phyloP scores from a whole-genome alignment of 202 grass and related monocot genomes.

The Schoenoplectus triqueter region DNA sequence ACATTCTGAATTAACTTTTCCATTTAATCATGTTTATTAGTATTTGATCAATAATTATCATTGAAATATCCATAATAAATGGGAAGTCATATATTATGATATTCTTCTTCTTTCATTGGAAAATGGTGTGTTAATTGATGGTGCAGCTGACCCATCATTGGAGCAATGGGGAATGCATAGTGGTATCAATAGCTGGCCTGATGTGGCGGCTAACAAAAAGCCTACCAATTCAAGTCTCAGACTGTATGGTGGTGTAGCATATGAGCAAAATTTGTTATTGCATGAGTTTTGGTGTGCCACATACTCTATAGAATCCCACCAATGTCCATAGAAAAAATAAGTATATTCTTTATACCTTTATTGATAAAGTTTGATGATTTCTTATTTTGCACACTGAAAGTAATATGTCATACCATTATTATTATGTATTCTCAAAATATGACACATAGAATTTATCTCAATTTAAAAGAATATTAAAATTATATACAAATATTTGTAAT shows the following conservation, averaged over 20 bases:
- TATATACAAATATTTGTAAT: no score
- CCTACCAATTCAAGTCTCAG: conserved; percentile 83
- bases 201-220: conserved; percentile 60
- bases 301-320: conserved; percentile 90
- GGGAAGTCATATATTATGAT: neutral
- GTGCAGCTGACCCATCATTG: conserved; percentile 88
- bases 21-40: no score
- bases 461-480: no score
- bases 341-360: conserved; percentile 37
- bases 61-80: neutral
- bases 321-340: conserved; percentile 82
- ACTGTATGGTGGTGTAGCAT: conserved; percentile 91
- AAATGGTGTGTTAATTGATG: conserved; percentile 83
- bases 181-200: conserved; percentile 88
- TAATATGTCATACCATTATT: neutral
- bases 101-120: conserved; percentile 13
- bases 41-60: no score
- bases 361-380: conserved; percentile 2
- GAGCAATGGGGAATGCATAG: conserved; percentile 95
- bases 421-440: conserved; percentile 10
- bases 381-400: neutral
- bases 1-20: no score
- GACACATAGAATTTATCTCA: no score
- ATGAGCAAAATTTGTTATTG: conserved; percentile 72
- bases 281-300: conserved; percentile 90